These are phyloP conservation scores for Xylaria grammica DNA, from an alignment of 495 filamentous ascomycete species.

Conservation along the genomic window DNA sequence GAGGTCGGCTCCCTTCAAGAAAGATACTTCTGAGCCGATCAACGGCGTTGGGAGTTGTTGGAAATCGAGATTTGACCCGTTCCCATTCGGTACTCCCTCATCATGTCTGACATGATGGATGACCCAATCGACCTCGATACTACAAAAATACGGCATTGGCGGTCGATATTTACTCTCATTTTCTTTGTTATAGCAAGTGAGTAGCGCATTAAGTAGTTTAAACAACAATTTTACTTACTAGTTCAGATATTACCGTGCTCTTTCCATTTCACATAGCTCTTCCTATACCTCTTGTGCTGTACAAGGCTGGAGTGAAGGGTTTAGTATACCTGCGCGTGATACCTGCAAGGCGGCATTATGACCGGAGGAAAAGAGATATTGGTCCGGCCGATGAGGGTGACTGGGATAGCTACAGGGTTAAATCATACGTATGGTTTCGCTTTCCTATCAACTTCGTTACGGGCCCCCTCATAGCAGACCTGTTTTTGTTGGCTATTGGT, in stretches of 20 bases:
- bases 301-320: conserved; percentile 45
- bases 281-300: conserved; percentile 55
- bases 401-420: conserved; percentile 27
- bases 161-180: conserved; percentile 67
- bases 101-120: conserved; percentile 39
- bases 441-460: conserved; percentile 72
- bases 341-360: conserved; percentile 39
- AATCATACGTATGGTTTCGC: conserved; percentile 48
- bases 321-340: conserved; percentile 57
- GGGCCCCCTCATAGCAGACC: conserved; percentile 66
- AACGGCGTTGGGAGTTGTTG: conserved; percentile 12
- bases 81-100: conserved; percentile 16
- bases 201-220: conserved; percentile 32
- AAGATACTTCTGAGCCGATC: neutral
- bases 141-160: conserved; percentile 59
- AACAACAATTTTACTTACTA: conserved; percentile 6
- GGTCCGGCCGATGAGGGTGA: conserved; percentile 18
- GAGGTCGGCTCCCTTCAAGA: neutral
- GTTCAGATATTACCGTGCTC: conserved; percentile 64
- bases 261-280: conserved; percentile 67
- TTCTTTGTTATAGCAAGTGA: conserved; percentile 68
- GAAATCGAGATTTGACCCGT: conserved; percentile 5
- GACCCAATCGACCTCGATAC: conserved; percentile 51
- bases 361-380: conserved; percentile 14
- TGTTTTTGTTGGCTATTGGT: conserved; percentile 66